Conservation (phyloP, 73 alveolate genomes). For the Loxodes magnus region DNA sequence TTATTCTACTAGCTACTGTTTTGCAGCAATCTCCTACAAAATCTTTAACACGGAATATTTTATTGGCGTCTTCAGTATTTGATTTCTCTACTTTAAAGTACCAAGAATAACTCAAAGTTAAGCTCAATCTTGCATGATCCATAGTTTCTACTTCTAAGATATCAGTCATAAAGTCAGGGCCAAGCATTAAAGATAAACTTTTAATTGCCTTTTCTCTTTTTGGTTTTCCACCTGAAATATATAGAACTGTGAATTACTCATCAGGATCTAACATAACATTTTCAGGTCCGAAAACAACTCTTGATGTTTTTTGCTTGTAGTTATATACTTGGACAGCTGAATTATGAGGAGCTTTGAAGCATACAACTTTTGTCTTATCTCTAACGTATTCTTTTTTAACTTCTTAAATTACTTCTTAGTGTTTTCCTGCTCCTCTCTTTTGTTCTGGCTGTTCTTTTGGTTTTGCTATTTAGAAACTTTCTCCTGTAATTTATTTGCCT, state of each 20-base stretch:
- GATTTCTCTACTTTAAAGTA: conserved; percentile 34
- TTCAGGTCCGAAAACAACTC: conserved; percentile 75
- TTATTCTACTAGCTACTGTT: conserved; percentile 62
- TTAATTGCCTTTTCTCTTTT: conserved; percentile 33
- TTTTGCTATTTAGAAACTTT: conserved; percentile 19
- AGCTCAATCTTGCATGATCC: conserved; percentile 62
- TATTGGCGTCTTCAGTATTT: conserved; percentile 26
- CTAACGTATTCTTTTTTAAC: conserved; percentile 10
- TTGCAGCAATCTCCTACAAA: conserved; percentile 74
- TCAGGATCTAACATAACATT: conserved; percentile 65
- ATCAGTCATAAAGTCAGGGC: conserved; percentile 67
- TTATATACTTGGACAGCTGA: conserved; percentile 59
- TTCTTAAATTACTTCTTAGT: no score
- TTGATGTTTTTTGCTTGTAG: conserved; percentile 32
- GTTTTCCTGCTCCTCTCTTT: conserved; percentile 15
- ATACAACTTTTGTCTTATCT: conserved; percentile 34
- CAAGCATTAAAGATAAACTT: conserved; percentile 36
- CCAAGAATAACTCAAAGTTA: conserved; percentile 60
- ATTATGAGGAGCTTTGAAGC: conserved; percentile 65
- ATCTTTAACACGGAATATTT: conserved; percentile 51
- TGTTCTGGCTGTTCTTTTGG: conserved; percentile 12
- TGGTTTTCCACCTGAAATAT: conserved; percentile 56
- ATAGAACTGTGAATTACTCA: conserved; percentile 56
- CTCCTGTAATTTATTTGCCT: conserved; percentile 26
- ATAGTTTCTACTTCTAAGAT: conserved; percentile 55